Evolutionary conservation across 2,329 filamentous ascomycete genomes (phyloP).

Genomic region (Chrysoporthe deuterocubensis): DNA sequence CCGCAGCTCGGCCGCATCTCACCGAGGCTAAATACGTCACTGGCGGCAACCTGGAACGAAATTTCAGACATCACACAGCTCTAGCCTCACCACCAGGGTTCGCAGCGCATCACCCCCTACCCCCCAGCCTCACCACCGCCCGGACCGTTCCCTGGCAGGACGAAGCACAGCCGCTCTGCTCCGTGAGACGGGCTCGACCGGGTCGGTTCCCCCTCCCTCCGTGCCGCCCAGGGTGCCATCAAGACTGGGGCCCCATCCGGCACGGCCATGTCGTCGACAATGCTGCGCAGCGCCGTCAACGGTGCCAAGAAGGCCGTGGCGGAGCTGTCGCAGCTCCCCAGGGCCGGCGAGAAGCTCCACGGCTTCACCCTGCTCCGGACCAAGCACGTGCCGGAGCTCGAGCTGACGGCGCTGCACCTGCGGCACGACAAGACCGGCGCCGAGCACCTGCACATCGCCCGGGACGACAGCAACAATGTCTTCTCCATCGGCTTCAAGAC

Average conservation of each 20-base stretch:
- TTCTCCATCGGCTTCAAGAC: slow-evolving; percentile 99
- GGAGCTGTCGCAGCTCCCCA: slow-evolving; percentile 75
- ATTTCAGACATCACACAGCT: slow-evolving; percentile 4
- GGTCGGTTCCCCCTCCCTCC: not conserved
- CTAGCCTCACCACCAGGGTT: not conserved
- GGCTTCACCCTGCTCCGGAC: slow-evolving; percentile 89
- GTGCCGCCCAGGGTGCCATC: not conserved
- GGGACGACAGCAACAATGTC: slow-evolving; percentile 98
- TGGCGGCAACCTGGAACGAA: slow-evolving; percentile 5
- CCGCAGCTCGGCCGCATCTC: slow-evolving; percentile 2
- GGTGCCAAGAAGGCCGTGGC: slow-evolving; percentile 65
- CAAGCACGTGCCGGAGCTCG: slow-evolving; percentile 92
- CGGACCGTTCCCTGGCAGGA: not conserved
- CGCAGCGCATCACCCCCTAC: not conserved
- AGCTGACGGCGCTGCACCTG: slow-evolving; percentile 87
- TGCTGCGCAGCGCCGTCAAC: slow-evolving; percentile 36
- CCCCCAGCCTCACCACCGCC: not conserved
- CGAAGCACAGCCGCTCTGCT: not conserved
- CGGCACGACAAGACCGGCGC: slow-evolving; percentile 95
- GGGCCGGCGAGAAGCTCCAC: slow-evolving; percentile 82
- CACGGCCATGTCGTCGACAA: slow-evolving; percentile 7
- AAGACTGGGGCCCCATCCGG: not conserved
- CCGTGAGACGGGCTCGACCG: not conserved
- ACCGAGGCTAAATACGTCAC: slow-evolving; percentile 12
- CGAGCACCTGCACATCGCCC: slow-evolving; percentile 92